phyloP scores from a whole-genome alignment of 257 asterid genomes.

The Haberlea rhodopensis region DNA sequence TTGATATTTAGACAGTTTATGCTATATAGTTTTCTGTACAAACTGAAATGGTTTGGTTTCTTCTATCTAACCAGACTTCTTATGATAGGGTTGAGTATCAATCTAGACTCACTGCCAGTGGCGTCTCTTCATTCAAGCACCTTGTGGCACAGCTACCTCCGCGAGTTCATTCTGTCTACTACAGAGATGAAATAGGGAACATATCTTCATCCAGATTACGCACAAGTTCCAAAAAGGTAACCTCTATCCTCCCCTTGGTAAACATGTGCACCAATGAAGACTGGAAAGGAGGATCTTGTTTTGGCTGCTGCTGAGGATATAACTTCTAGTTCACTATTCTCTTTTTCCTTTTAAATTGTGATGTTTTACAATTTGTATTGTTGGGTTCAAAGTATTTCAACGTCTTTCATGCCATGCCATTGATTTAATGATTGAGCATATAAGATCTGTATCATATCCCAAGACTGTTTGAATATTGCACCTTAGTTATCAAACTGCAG shows the following conservation, averaged over 20 bases:
- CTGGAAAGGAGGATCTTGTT: slow-evolving; percentile 6
- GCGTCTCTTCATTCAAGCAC: slow-evolving; percentile 88
- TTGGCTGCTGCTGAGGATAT: slow-evolving; percentile 20
- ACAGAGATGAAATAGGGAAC: slow-evolving; percentile 92
- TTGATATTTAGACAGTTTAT: slow-evolving; percentile 21
- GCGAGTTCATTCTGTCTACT: slow-evolving; percentile 95
- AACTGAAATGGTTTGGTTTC: slow-evolving; percentile 19
- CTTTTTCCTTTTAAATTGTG: background rate
- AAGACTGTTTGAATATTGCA: slow-evolving; percentile 1
- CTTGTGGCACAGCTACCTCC: slow-evolving; percentile 91
- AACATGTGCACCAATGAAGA: slow-evolving; percentile 14
- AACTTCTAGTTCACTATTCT: too few relatives aligned
- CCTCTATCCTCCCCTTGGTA: slow-evolving; percentile 12
- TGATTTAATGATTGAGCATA: slow-evolving; percentile 1
- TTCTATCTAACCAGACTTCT: slow-evolving; percentile 24
- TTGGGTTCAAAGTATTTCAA: slow-evolving; percentile 16
- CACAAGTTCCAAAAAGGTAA: slow-evolving; percentile 71
- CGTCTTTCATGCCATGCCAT: slow-evolving; percentile 2
- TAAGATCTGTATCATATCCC: slow-evolving; percentile 6
- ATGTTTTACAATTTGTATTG: background rate
- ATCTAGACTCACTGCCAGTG: slow-evolving; percentile 66
- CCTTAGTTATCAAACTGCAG: background rate
- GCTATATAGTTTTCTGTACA: slow-evolving; percentile 1
- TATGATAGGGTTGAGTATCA: slow-evolving; percentile 88
- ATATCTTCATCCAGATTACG: slow-evolving; percentile 91